Percentiles rank a stretch among this genome's conserved stretches.
Evolutionary conservation across 1,284 basidiomycete species (phyloP).

Genomic region (Trichosporon inkin): DNA sequence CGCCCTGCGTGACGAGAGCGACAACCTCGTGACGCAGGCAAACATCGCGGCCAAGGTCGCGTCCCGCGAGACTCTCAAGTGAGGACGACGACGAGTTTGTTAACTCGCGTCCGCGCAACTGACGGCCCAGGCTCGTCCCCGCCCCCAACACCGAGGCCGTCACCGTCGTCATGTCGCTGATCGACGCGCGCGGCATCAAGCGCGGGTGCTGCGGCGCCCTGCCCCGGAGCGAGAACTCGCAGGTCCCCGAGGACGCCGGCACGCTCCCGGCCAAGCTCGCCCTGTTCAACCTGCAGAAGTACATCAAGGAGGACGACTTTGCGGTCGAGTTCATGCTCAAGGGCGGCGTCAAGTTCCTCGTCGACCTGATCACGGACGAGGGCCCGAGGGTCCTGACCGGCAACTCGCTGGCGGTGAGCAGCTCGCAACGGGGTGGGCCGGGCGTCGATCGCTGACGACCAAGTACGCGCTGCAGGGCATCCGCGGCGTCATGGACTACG

Average conservation of each 20-base stretch:
- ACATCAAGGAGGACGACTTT: conserved; percentile 86
- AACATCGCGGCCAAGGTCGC: conserved; percentile 75
- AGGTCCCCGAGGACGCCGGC: conserved; percentile 21
- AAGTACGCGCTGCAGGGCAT: conserved; percentile 46
- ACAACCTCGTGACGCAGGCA: conserved; percentile 86
- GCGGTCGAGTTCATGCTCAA: conserved; percentile 72
- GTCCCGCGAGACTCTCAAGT: conserved; percentile 74
- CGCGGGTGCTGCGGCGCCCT: conserved; percentile 9
- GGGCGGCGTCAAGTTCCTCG: conserved; percentile 70
- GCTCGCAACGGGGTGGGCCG: too few relatives aligned
- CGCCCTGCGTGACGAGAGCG: conserved; percentile 79
- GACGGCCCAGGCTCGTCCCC: conserved; percentile 33
- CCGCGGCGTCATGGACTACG: conserved; percentile 41
- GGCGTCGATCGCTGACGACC: conserved; percentile 12
- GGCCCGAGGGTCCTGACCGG: conserved; percentile 56
- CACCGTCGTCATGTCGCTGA: conserved; percentile 37
- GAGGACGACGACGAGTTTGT: too few relatives aligned
- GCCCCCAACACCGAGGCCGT: conserved; percentile 44
- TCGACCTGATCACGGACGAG: conserved; percentile 59
- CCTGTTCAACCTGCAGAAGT: conserved; percentile 71
- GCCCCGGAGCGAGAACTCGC: conserved; percentile 1
- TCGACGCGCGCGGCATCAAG: conserved; percentile 19
- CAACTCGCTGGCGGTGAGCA: conserved; percentile 73
- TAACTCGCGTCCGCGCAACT: background rate
- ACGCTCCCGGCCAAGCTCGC: conserved; percentile 48